phyloP scores from a whole-genome alignment of 805 yeast species.

The Starmerella riodocensis region DNA sequence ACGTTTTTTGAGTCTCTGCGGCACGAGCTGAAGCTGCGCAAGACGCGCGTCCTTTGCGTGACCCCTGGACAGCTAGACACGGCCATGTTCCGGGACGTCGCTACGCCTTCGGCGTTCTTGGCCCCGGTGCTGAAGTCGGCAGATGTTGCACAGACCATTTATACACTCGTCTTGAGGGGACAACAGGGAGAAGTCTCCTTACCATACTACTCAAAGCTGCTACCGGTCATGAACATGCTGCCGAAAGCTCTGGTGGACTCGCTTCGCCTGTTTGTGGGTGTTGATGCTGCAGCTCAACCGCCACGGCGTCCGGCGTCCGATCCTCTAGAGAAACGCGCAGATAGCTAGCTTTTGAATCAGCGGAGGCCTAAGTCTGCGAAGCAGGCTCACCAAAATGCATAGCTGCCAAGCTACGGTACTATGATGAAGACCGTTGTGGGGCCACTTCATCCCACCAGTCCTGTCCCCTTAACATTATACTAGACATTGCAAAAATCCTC shows the following conservation, averaged over 20 bases:
- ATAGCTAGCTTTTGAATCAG: no score
- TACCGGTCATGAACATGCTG: conserved; percentile 46
- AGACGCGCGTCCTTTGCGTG: conserved; percentile 52
- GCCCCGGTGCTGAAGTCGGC: conserved; percentile 64
- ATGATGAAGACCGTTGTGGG: no score
- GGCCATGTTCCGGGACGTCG: conserved; percentile 49
- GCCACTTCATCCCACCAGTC: no score
- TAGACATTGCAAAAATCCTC: no score
- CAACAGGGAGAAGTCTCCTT: conserved; percentile 46
- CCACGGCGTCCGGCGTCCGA: not conserved
- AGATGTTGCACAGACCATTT: conserved; percentile 43
- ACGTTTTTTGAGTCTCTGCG: conserved; percentile 59
- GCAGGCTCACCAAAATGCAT: no score
- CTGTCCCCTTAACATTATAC: no score
- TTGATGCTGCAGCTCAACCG: conserved; percentile 33
- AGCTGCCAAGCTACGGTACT: no score
- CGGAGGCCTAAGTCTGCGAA: no score
- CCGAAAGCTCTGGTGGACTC: conserved; percentile 56
- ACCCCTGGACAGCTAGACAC: conserved; percentile 75
- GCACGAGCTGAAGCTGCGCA: conserved; percentile 36
- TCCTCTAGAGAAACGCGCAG: not conserved
- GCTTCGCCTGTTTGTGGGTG: conserved; percentile 43
- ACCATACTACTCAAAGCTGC: conserved; percentile 54
- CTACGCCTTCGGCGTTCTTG: conserved; percentile 50
- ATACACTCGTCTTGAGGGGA: conserved; percentile 22